Evolutionary conservation across 2,329 filamentous ascomycete species (phyloP).

Genomic region (Ploettnerulaceae sp.): DNA sequence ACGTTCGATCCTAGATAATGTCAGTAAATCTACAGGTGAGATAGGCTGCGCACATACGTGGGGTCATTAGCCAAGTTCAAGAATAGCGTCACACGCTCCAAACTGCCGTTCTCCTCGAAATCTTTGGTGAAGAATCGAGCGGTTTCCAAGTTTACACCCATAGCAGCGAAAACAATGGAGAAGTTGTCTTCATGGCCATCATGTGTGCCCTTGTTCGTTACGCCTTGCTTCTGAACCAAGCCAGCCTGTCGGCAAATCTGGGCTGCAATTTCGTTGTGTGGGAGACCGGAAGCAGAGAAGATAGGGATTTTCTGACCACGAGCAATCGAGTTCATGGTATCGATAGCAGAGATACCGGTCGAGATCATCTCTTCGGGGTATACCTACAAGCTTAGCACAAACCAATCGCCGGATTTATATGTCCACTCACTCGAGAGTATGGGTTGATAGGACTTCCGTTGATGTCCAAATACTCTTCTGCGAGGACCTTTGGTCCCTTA

Average conservation of each 20-base stretch:
- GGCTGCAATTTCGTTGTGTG: slow-evolving; percentile 98
- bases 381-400: slow-evolving; percentile 50
- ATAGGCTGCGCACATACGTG: slow-evolving; percentile 58
- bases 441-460: slow-evolving; percentile 99
- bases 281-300: slow-evolving; percentile 96
- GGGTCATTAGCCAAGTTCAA: slow-evolving; percentile 98
- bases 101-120: slow-evolving; percentile 97
- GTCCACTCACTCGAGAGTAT: slow-evolving; percentile 73
- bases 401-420: neutral
- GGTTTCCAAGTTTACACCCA: slow-evolving; percentile 99
- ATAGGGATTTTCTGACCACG: slow-evolving; percentile 99
- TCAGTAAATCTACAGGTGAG: slow-evolving; percentile 9
- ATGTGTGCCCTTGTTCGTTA: slow-evolving; percentile 88
- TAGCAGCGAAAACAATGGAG: slow-evolving; percentile 98
- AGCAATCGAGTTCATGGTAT: slow-evolving; percentile 97
- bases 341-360: slow-evolving; percentile 97
- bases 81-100: slow-evolving; percentile 97
- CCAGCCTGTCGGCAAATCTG: slow-evolving; percentile 97
- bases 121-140: slow-evolving; percentile 97
- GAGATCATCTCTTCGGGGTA: slow-evolving; percentile 99
- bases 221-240: slow-evolving; percentile 71
- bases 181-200: slow-evolving; percentile 99
- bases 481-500: slow-evolving; percentile 96
- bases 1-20: slow-evolving; percentile 75
- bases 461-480: slow-evolving; percentile 98